Base-by-base conservation (phyloP, 2,329 filamentous ascomycete species). In the Diplodia mutila region DNA sequence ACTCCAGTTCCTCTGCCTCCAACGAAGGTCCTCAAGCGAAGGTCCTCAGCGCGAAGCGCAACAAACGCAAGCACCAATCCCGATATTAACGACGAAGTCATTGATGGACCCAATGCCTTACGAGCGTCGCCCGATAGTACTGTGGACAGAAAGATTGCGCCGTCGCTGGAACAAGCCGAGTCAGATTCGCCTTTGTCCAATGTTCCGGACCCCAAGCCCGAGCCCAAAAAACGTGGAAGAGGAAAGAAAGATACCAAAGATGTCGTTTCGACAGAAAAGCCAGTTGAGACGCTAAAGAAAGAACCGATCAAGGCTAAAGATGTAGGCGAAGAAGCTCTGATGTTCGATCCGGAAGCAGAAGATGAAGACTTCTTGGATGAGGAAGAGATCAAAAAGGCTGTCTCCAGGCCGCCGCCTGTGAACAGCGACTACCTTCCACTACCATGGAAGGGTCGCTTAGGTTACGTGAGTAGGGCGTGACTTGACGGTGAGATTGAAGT, bases 381-480 rank as follows among this genome's bases (percentile, higher is more conserved):
- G 49, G 84, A 86, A 72, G 87, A 89, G 72, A 78, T 61, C 83
- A 86, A 61, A 70, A 83, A 85, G 72, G 87, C 87, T 23, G 73
- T 86, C 27, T 83, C 85, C 9, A 84, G 92, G 66, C 86, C 90
- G 14, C 92, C 93, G 7, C 87, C 93, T 0, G 88, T 97, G 18
- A 91, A 97, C 74, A 97, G 93, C 75, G 87, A 87, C 70, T 92
- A 90, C 73, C 83, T 97, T 23, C 94, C 94, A 27, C 78, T 97
- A 25, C 94, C 94, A 0, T 97, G 94, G 94, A 93, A 90, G 79
- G 94, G 94, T 0, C 86, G 94, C 32, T 77, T 97, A 69, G 94
- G 94, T 68, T 97, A 97, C 85, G 93, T 94, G 78, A 81, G 89
- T 79, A 42, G n/a, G 48, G 48, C 14, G 1, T 23, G 23, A 3